Conservation (phyloP, 768 basidiomycete species). For the Pisolithus tinctorius region DNA sequence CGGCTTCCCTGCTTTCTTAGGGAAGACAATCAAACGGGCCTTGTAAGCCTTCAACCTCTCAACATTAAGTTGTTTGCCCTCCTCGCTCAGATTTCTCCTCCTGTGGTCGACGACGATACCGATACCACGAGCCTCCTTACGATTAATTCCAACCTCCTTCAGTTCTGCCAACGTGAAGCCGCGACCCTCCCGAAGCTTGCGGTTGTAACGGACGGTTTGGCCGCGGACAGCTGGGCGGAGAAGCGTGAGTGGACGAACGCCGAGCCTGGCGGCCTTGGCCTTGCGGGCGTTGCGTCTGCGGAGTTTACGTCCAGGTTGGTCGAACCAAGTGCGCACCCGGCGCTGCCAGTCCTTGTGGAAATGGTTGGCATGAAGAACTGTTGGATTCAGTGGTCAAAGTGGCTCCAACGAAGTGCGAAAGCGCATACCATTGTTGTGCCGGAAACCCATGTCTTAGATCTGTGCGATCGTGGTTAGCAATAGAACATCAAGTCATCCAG, state of each 20-base stretch:
- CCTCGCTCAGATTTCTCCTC: constrained; percentile 92
- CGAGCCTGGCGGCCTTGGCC: constrained; percentile 82
- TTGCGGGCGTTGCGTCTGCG: constrained; percentile 90
- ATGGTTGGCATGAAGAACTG: constrained; percentile 89
- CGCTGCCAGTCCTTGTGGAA: constrained; percentile 99
- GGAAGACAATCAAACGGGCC: constrained; percentile 90
- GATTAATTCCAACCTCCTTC: constrained; percentile 91
- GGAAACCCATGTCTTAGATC: constrained; percentile 30
- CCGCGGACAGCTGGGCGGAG: constrained; percentile 96
- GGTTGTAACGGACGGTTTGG: constrained; percentile 97
- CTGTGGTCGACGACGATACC: constrained; percentile 97
- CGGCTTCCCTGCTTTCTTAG: constrained; percentile 89
- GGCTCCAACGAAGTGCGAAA: constrained; percentile 22
- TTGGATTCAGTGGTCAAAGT: background rate
- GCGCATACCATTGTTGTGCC: constrained; percentile 28
- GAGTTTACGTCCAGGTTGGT: constrained; percentile 97
- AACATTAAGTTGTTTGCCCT: constrained; percentile 93
- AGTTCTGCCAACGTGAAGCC: constrained; percentile 94
- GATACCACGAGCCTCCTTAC: constrained; percentile 87
- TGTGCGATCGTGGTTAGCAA: constrained; percentile 14
- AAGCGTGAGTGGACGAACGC: constrained; percentile 84
- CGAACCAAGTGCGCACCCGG: constrained; percentile 95
- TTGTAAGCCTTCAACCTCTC: constrained; percentile 94
- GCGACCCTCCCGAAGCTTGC: constrained; percentile 92
- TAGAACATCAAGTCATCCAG: constrained; percentile 13